Percentiles rank a stretch among this genome's conserved stretches.
Evolutionary conservation across 2,329 filamentous ascomycete species (phyloP).

Genomic region (Penicillium sp.): DNA sequence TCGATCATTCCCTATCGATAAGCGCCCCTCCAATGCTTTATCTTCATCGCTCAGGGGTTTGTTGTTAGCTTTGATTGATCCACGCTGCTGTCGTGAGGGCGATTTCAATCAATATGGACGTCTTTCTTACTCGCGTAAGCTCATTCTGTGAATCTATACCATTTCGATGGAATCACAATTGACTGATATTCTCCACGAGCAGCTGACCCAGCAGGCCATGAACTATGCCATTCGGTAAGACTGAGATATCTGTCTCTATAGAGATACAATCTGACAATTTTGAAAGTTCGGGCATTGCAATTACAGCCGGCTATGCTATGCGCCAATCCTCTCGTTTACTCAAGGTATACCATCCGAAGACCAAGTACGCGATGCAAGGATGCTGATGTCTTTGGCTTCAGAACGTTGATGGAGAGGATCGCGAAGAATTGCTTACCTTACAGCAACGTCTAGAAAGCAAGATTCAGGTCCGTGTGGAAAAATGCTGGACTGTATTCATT

Average conservation of each 20-base stretch:
- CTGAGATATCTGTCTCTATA: constrained; percentile 18
- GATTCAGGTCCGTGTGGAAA: constrained; percentile 57
- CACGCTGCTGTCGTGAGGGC: too few relatives aligned
- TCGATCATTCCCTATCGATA: constrained; percentile 16
- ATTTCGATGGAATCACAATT: not conserved
- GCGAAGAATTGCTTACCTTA: constrained; percentile 65
- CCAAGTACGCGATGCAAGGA: not conserved
- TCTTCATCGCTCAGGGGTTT: constrained; percentile 7
- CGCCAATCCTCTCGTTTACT: constrained; percentile 72
- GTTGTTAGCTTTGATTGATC: not conserved
- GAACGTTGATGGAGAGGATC: constrained; percentile 64
- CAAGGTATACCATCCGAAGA: constrained; percentile 45
- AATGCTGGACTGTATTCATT: not conserved
- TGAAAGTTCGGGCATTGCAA: constrained; percentile 68
- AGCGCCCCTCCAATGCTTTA: constrained; percentile 16
- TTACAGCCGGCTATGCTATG: constrained; percentile 81
- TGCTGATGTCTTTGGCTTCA: constrained; percentile 22
- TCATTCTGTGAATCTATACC: too few relatives aligned
- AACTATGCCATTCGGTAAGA: constrained; percentile 74
- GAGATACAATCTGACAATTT: too few relatives aligned
- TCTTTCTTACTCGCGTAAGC: constrained; percentile 55
- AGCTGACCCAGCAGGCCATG: constrained; percentile 72
- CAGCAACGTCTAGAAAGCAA: constrained; percentile 75
- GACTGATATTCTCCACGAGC: constrained; percentile 14
- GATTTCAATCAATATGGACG: constrained; percentile 72